Conservation (phyloP, 2,329 filamentous ascomycete genomes). For the Curvularia sp. region DNA sequence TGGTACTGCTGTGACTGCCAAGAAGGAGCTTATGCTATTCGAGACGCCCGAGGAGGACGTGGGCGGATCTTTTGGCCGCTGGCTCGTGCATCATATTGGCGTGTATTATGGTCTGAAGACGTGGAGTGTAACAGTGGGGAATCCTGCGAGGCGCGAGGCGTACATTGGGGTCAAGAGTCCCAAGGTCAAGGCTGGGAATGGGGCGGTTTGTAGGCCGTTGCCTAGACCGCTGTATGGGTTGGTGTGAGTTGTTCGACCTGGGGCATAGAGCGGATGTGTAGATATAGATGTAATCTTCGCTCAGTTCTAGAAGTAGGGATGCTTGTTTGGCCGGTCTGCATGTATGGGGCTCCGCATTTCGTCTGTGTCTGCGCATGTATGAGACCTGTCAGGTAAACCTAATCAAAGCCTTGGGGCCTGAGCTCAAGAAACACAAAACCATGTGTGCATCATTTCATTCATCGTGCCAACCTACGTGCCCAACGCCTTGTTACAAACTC, state of each 20-base stretch:
- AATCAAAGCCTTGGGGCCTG: no score
- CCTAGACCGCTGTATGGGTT: conserved; percentile 47
- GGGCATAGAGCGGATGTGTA: not conserved
- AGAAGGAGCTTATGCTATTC: conserved; percentile 75
- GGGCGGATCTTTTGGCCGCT: conserved; percentile 83
- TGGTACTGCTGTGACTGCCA: conserved; percentile 59
- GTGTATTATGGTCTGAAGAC: conserved; percentile 90
- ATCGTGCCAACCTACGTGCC: not conserved
- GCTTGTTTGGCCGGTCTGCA: no score
- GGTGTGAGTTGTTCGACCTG: conserved; percentile 28
- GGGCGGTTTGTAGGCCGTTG: conserved; percentile 33
- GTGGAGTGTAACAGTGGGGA: conserved; percentile 75
- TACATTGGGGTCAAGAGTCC: conserved; percentile 76
- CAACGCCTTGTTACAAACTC: not conserved
- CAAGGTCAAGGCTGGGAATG: conserved; percentile 36
- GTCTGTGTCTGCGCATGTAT: no score
- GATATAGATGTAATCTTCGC: not conserved
- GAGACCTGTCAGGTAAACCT: no score
- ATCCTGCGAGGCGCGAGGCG: conserved; percentile 76
- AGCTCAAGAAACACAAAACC: not conserved
- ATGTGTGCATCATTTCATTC: not conserved
- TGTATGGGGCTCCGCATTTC: no score
- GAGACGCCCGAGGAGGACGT: conserved; percentile 79
- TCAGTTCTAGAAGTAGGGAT: not conserved
- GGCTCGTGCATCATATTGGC: conserved; percentile 91